These are phyloP conservation scores for Naganishia kalamii DNA, from an alignment of 768 basidiomycete genomes.

Conservation along the genomic window DNA sequence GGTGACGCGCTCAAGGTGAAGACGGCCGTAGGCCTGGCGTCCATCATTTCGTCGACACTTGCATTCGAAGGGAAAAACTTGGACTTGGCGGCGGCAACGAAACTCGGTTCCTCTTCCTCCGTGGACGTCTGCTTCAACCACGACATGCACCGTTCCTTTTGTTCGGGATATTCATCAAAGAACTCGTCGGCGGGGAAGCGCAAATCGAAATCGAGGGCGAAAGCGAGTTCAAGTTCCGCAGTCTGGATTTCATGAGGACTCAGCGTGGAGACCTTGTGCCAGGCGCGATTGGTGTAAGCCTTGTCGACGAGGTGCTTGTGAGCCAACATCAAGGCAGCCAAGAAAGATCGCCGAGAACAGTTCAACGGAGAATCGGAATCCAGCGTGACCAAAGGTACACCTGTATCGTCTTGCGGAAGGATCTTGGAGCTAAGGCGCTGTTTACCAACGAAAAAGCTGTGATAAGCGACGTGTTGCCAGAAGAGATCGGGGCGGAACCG, in stretches of 20 bases:
- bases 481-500: too few species aligned
- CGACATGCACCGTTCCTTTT: constrained; percentile 8
- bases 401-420: constrained; percentile 3
- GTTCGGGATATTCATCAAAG: constrained; percentile 7
- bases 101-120: constrained; percentile 14
- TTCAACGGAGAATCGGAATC: constrained; percentile 50
- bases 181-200: constrained; percentile 61
- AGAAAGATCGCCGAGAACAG: constrained; percentile 80
- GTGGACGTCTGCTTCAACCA: not conserved
- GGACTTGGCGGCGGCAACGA: constrained; percentile 9
- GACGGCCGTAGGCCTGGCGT: not conserved
- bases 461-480: not conserved
- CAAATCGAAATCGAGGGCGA: constrained; percentile 80
- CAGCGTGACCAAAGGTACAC: constrained; percentile 2
- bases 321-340: constrained; percentile 79
- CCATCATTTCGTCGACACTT: not conserved
- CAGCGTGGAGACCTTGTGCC: constrained; percentile 89
- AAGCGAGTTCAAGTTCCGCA: constrained; percentile 80
- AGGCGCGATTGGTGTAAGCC: constrained; percentile 86
- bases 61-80: constrained; percentile 8
- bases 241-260: constrained; percentile 76
- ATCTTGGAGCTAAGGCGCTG: constrained; percentile 8
- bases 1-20: not conserved
- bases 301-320: constrained; percentile 91
- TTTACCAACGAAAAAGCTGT: not conserved